Base-by-base conservation (phyloP, 1,284 basidiomycete genomes). In the Cryptococcus sp. region DNA sequence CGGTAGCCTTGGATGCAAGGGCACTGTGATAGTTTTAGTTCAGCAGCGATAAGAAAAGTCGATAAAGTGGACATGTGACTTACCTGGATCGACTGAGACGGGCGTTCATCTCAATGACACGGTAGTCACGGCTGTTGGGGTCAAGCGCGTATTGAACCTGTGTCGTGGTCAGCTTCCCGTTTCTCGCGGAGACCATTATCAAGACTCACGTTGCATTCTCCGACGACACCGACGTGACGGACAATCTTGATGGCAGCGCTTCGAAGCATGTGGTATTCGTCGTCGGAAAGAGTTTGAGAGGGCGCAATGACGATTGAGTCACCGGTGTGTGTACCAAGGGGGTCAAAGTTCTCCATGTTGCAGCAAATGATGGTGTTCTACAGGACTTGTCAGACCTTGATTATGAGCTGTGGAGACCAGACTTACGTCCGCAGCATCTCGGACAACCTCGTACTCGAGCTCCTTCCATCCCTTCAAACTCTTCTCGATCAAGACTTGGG, bases 261-360 rank as follows among this genome's bases (percentile, higher is more conserved):
- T 60, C 96, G 90, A 66, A 99, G 84, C 96, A 99, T 99, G 81
- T 99, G 94, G 80, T 99, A 99, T 76, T 97, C 93, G 75, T 92
- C 90, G 73, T 99, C 96, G 39, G 94, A 91, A 17, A 99, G 82
- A 2, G 96, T 99, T 79, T 99, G 96, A 4, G 93, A 97, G 1
- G 96, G 96, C 5, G 96, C 96, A 46, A 99, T 93, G 74, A 99
- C 96, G 72, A 99, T 99, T n/a, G 95, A 99, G 78, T 99, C 96
- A 72, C 96, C 96, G n/a, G 96, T 99, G 79, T 99, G 96, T 44
- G 93, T 98, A 65, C 96, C 96, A 61, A 99, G 87, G 20, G 96
- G 96, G 76, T 99, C 96, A 69, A 99, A 99, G 81, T 99, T 99
- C 80, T 99, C 95, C 95, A 99, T 99, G 81, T 99, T 99, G 80